Evolutionary conservation across 192 early-diverging fungal genomes (phyloP).

Genomic region (Gryganskiella cystojenkinii): DNA sequence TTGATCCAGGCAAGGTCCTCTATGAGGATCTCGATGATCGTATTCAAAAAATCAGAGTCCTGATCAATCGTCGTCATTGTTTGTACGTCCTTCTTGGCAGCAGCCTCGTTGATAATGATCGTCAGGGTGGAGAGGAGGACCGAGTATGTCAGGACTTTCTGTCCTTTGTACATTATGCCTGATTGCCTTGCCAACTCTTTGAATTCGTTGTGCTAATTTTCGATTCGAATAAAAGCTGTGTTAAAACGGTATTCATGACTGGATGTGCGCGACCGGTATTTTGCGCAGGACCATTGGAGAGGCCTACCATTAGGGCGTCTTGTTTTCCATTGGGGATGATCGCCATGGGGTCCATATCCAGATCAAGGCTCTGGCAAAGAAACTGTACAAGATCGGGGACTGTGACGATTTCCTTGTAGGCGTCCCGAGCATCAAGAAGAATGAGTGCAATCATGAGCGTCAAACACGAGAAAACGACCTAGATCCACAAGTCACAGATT

Average conservation of each 20-base stretch:
- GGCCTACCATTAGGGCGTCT: constrained; percentile 46
- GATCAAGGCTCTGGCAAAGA: constrained; percentile 28
- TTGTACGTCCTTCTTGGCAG: neutral
- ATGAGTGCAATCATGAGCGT: constrained; percentile 54
- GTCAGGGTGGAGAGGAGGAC: constrained; percentile 20
- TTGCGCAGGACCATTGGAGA: too few relatives aligned
- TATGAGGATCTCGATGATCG: constrained; percentile 16
- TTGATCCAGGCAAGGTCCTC: constrained; percentile 45
- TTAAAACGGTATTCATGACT: neutral
- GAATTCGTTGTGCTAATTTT: constrained; percentile 32
- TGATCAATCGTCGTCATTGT: constrained; percentile 12
- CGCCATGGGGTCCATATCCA: constrained; percentile 53
- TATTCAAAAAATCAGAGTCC: constrained; percentile 11
- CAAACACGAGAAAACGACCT: constrained; percentile 53
- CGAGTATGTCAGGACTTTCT: constrained; percentile 38
- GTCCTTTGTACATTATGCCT: constrained; percentile 35
- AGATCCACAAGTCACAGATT: too few relatives aligned
- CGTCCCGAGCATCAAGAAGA: constrained; percentile 30
- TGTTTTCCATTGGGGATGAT: constrained; percentile 26
- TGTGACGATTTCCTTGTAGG: constrained; percentile 23
- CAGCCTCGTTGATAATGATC: constrained; percentile 11
- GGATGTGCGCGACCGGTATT: too few relatives aligned
- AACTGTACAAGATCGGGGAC: constrained; percentile 31
- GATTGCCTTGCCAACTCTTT: constrained; percentile 30
- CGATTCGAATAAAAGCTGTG: neutral